Evolutionary conservation across 345 rosid species (phyloP), one percentile per base, ranked within the genome.

Genomic region (Acer saccharum): DNA sequence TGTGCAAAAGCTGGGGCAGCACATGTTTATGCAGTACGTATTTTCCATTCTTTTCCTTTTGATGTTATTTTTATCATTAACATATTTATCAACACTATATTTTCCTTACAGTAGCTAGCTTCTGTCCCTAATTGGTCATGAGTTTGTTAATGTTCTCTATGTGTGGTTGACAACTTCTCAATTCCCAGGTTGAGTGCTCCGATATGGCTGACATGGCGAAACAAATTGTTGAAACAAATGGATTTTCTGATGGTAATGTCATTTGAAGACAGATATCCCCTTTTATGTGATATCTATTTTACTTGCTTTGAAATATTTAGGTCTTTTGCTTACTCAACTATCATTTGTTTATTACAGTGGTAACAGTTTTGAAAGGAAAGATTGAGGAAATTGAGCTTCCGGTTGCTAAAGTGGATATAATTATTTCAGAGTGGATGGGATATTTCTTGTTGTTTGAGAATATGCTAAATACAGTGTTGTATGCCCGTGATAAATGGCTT

Each of bases 391-490:
- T 94, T 66, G 99, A 94, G 84, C 93, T 97, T 46, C 99, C 99
- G 1, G 89, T 85, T 10, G 77, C 84, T 35, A 93, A 93, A 88
- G 99, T 97, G 65, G 99, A 97, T 85, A 90, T 97, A 74, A 97
- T 97, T 72, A 90, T 97, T 75, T 97, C 98, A 50, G 98, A 97
- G 91, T 94, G 98, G 98, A 97, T 94, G 99, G 99, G 98, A 23
- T 97, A 97, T 84, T 97, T 97, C 84, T 80, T 97, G 78, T 81
- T 97, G 87, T 97, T 88, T 71, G 99, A 97, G 87, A 97, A 97
- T 73, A 97, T 97, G 99, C 81, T 97, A 78, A 84, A 94, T 71
- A 89, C 98, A 9, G 97, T 94, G 80, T 80, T 97, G 65, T 97
- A 93, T 78, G 98, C 99, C 4, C 97, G 98, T 25, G 87, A 97